Evolutionary conservation across 2,329 filamentous ascomycete genomes (phyloP), one percentile per base, ranked within the genome.

Genomic region (Aureobasidium leucospermi): DNA sequence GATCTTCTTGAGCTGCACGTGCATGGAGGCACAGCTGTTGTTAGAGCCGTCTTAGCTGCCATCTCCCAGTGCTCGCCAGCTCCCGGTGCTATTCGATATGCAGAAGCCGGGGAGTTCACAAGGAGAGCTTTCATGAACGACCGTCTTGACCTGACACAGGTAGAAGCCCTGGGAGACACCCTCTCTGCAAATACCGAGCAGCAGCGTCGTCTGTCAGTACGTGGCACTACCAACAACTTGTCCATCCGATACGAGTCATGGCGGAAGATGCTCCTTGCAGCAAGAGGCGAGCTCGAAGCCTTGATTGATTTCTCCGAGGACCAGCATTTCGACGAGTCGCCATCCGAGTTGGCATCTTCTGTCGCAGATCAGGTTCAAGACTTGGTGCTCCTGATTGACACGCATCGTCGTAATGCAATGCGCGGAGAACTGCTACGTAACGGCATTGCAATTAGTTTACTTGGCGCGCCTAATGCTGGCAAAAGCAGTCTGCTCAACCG

Each of bases 281-380:
- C 92, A 9, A 84, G 94, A 1, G 94, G 90, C 9, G 92, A 97
- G 74, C 80, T 99, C 41, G 94, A 99, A 74, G 94, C 94, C 0
- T 76, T 99, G 65, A 97, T 99, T 63, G 94, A 99, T 73, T 99
- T 99, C 71, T 88, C 90, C 1, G 94, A 99, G 71, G 94, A 97
- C 68, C 93, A 99, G 74, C 89, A 97, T 75, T 96, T 99, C 68
- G 92, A 97, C 66, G 91, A 96, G 73, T 87, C 89, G 2, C 88
- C 90, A 0, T 75, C 80, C 0, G 82, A 88, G 59, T 78, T 97
- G 23, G 80, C 95, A 46, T 71, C 69, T 0, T 90, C 85, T 51
- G 89, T 96, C 32, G 81, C 84, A 1, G 65, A 65, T 0, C 85
- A 91, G 68, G 82, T 96, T 2, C 69, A 72, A 1, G 71, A 68